Percentiles rank a stretch among this genome's conserved stretches.
Conservation (phyloP, 1,284 basidiomycete species). For the Ustilago xerochloae region DNA sequence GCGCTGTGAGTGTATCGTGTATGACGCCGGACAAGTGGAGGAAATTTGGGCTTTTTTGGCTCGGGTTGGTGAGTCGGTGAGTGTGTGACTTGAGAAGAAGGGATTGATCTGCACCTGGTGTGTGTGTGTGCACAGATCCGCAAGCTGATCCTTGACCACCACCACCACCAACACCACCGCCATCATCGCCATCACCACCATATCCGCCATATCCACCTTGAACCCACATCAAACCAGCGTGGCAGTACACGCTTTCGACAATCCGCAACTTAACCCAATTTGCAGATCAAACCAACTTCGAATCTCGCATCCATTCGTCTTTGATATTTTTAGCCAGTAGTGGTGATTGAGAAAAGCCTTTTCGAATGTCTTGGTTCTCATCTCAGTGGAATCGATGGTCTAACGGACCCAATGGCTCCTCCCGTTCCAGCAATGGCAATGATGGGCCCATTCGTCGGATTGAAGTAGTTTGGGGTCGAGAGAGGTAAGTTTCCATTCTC, state of each 20-base stretch:
- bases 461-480: slow-evolving; percentile 60
- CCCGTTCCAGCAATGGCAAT: slow-evolving; percentile 3
- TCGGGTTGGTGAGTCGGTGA: background rate
- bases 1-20: background rate
- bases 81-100: slow-evolving; percentile 4
- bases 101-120: too few relatives aligned
- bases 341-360: background rate
- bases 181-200: background rate
- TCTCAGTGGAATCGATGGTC: slow-evolving; percentile 63
- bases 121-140: background rate
- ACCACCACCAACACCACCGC: too few relatives aligned
- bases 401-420: slow-evolving; percentile 9
- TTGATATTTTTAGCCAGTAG: background rate
- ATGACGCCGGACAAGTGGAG: background rate
- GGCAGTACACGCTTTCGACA: too few relatives aligned
- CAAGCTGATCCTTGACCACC: background rate
- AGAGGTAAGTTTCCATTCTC: slow-evolving; percentile 51
- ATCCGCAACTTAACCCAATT: too few relatives aligned
- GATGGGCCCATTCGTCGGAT: slow-evolving; percentile 44
- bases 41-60: background rate
- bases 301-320: background rate
- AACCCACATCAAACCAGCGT: too few relatives aligned
- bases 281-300: too few relatives aligned
- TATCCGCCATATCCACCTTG: too few relatives aligned
- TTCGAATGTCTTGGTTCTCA: slow-evolving; percentile 68